A percentile compares a stretch with the other conserved stretches of the same genome.
Evolutionary conservation across 345 rosid genomes (phyloP).

Genomic region (Gossypium arboreum): DNA sequence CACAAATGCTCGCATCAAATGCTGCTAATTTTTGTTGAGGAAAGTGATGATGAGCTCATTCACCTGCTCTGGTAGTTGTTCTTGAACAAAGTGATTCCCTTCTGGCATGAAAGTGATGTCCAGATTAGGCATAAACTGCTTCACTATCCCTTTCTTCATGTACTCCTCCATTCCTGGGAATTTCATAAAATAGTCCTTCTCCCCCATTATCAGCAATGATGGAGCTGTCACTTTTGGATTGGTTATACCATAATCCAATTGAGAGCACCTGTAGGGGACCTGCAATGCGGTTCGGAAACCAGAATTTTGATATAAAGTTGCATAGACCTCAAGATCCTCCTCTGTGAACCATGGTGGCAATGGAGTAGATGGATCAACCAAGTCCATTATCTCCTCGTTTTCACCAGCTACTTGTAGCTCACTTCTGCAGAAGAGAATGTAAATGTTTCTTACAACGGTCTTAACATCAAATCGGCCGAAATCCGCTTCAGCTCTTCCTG

Average conservation of each 20-base stretch:
- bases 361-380: constrained; percentile 42
- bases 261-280: constrained; percentile 35
- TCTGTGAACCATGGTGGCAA: constrained; percentile 44
- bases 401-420: constrained; percentile 33
- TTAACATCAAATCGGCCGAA: constrained; percentile 43
- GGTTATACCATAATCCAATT: background rate
- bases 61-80: constrained; percentile 47
- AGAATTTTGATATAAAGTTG: constrained; percentile 39
- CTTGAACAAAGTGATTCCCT: constrained; percentile 55
- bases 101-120: constrained; percentile 33
- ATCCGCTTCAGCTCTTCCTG: constrained; percentile 48
- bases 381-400: constrained; percentile 50
- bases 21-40: constrained; percentile 18
- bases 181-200: constrained; percentile 8
- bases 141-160: constrained; percentile 9
- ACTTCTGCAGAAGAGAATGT: constrained; percentile 40
- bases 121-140: constrained; percentile 6
- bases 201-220: constrained; percentile 16
- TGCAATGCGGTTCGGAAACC: constrained; percentile 40
- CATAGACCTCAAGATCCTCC: constrained; percentile 43
- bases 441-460: constrained; percentile 41
- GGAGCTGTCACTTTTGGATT: background rate
- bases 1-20: background rate
- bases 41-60: constrained; percentile 39
- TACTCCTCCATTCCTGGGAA: background rate